Evolutionary conservation across 1,284 basidiomycete species (phyloP).

Genomic region (Cryptococcus sp.): DNA sequence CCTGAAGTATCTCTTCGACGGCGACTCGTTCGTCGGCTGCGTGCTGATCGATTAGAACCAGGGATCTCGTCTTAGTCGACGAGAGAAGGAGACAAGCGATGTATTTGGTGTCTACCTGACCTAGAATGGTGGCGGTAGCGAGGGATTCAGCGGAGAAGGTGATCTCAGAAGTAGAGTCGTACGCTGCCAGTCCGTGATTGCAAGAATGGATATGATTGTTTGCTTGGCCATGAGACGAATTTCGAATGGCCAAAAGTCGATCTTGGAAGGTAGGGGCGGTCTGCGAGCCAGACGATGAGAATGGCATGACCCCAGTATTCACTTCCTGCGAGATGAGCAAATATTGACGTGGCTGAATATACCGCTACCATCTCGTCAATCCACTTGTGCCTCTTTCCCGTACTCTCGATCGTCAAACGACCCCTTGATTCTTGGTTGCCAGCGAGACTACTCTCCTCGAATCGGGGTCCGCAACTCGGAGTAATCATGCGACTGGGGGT

Average conservation of each 20-base stretch:
- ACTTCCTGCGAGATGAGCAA: background rate
- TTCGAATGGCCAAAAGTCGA: too few species aligned
- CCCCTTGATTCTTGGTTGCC: too few species aligned
- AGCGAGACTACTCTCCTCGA: too few species aligned
- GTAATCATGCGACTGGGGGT: too few species aligned
- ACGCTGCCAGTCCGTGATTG: background rate
- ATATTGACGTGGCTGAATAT: too few species aligned
- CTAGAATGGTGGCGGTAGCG: conserved; percentile 57
- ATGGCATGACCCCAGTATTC: background rate
- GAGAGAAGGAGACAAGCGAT: conserved; percentile 61
- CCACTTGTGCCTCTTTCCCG: background rate
- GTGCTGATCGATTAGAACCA: conserved; percentile 89
- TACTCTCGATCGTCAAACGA: background rate
- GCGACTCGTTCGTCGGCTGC: conserved; percentile 89
- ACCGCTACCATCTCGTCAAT: background rate
- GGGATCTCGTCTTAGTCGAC: conserved; percentile 5
- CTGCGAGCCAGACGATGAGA: background rate
- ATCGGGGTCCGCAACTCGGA: too few species aligned
- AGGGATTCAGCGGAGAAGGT: conserved; percentile 52
- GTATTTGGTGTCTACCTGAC: conserved; percentile 85
- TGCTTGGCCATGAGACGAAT: too few species aligned
- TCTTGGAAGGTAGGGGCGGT: too few species aligned
- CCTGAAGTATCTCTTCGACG: conserved; percentile 73
- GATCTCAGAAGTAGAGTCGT: conserved; percentile 5
- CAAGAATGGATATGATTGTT: too few species aligned